phyloP scores from a whole-genome alignment of 371 early-diverging fungal species.

The Lichtheimia ornata region DNA sequence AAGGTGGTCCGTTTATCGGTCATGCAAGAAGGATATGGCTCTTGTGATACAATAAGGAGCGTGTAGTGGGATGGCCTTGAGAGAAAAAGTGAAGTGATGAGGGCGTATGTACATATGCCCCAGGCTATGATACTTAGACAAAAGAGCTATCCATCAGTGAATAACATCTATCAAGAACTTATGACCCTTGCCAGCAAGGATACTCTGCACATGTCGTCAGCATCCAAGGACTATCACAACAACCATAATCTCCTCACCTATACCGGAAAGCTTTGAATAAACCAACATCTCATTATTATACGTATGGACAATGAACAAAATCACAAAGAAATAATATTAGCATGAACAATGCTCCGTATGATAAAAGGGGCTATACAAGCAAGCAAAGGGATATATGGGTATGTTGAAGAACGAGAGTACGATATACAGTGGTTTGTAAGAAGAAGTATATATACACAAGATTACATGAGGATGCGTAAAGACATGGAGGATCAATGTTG shows the following conservation, averaged over 20 bases:
- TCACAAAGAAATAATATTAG: neutral
- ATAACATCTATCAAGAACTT: conserved; percentile 18
- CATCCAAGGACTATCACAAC: neutral
- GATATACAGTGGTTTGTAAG: neutral
- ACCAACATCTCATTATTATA: neutral
- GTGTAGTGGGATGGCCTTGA: too few species aligned
- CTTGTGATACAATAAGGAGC: too few species aligned
- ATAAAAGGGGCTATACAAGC: neutral
- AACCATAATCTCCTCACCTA: conserved; percentile 24
- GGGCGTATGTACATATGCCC: too few species aligned
- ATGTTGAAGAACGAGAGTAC: neutral
- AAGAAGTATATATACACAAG: neutral
- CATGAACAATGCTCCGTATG: neutral
- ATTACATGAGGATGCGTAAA: neutral
- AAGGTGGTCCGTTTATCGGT: too few species aligned
- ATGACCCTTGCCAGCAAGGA: conserved; percentile 19
- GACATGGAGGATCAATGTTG: neutral
- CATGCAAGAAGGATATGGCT: too few species aligned
- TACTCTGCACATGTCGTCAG: conserved; percentile 8
- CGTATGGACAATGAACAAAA: neutral
- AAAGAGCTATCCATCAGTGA: conserved; percentile 10
- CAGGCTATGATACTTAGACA: conserved; percentile 29
- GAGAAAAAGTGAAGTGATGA: too few species aligned
- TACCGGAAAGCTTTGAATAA: conserved; percentile 3
- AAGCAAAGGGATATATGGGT: neutral